Conservation (phyloP, 257 asterid genomes). For the Ocimum tenuiflorum region DNA sequence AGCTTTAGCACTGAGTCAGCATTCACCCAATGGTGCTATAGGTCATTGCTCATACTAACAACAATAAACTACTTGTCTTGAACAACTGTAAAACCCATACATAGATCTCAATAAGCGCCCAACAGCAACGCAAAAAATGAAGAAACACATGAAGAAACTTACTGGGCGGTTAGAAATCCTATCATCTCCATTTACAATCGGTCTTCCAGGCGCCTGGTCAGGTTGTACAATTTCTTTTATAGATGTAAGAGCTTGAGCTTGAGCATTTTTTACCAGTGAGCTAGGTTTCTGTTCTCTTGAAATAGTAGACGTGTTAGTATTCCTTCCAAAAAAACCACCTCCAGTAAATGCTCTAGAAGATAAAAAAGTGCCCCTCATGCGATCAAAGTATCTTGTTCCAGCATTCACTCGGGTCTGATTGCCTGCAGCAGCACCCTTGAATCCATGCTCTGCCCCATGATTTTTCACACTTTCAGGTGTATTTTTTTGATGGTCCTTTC, state of each 20-base stretch:
- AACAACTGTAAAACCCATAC: background rate
- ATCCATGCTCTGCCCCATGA: slow-evolving; percentile 53
- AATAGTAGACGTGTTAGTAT: slow-evolving; percentile 33
- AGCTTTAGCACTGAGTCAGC: no score
- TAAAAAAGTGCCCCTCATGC: slow-evolving; percentile 83
- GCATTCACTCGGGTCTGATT: slow-evolving; percentile 55
- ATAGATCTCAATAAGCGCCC: background rate
- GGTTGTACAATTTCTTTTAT: slow-evolving; percentile 56
- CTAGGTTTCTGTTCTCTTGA: slow-evolving; percentile 66
- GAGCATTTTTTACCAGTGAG: slow-evolving; percentile 42
- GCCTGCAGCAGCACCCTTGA: slow-evolving; percentile 42
- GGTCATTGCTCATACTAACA: background rate
- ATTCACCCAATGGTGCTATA: background rate
- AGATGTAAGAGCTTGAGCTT: slow-evolving; percentile 35
- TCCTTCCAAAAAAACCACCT: slow-evolving; percentile 68
- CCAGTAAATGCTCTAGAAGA: slow-evolving; percentile 91
- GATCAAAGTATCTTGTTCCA: slow-evolving; percentile 86
- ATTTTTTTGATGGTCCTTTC: slow-evolving; percentile 40
- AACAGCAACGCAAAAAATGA: background rate
- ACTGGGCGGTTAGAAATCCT: slow-evolving; percentile 51
- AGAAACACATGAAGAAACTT: slow-evolving; percentile 26
- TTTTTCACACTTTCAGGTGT: slow-evolving; percentile 46
- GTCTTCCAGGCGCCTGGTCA: slow-evolving; percentile 48
- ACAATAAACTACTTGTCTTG: background rate
- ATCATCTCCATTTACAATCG: slow-evolving; percentile 59